Percentiles rank a stretch among this genome's conserved stretches.
These are phyloP conservation scores for Bremia lactucae DNA, from an alignment of 352 stramenopile genomes.

Conservation along the genomic window DNA sequence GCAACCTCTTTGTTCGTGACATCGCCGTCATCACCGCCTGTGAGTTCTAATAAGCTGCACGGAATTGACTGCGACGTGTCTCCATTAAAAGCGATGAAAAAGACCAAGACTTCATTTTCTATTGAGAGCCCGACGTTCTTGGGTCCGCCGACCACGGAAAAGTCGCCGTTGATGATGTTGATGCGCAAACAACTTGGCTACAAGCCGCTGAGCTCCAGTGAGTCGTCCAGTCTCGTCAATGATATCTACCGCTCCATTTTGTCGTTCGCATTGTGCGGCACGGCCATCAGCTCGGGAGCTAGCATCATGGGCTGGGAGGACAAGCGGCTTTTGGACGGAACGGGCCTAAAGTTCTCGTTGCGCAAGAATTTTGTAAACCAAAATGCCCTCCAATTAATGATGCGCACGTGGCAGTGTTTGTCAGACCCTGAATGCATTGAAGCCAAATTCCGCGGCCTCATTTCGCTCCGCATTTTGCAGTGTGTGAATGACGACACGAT, in stretches of 20 bases:
- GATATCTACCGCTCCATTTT: slow-evolving; percentile 40
- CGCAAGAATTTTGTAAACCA: slow-evolving; percentile 40
- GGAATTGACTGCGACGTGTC: slow-evolving; percentile 24
- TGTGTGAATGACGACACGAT: slow-evolving; percentile 64
- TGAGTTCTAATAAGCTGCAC: slow-evolving; percentile 4
- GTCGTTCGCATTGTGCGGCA: slow-evolving; percentile 41
- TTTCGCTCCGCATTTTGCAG: slow-evolving; percentile 53
- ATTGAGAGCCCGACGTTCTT: slow-evolving; percentile 23
- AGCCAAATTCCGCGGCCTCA: slow-evolving; percentile 49
- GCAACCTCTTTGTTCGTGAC: slow-evolving; percentile 6
- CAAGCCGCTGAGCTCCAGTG: slow-evolving; percentile 23
- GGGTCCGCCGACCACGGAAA: slow-evolving; percentile 11
- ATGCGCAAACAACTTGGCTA: slow-evolving; percentile 41
- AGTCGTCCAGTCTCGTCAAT: slow-evolving; percentile 28
- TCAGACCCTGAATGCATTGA: slow-evolving; percentile 48
- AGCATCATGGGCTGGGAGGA: slow-evolving; percentile 60
- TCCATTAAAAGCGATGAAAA: slow-evolving; percentile 7
- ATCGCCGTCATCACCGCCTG: slow-evolving; percentile 8
- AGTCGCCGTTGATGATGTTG: slow-evolving; percentile 18
- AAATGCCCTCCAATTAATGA: slow-evolving; percentile 36
- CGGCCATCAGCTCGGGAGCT: slow-evolving; percentile 33
- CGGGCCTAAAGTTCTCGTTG: slow-evolving; percentile 53
- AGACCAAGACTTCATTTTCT: slow-evolving; percentile 23
- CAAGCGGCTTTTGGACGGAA: slow-evolving; percentile 38
- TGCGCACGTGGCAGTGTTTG: slow-evolving; percentile 57